phyloP scores from a whole-genome alignment of 805 yeast genomes.

The Lachancea thermotolerans region DNA sequence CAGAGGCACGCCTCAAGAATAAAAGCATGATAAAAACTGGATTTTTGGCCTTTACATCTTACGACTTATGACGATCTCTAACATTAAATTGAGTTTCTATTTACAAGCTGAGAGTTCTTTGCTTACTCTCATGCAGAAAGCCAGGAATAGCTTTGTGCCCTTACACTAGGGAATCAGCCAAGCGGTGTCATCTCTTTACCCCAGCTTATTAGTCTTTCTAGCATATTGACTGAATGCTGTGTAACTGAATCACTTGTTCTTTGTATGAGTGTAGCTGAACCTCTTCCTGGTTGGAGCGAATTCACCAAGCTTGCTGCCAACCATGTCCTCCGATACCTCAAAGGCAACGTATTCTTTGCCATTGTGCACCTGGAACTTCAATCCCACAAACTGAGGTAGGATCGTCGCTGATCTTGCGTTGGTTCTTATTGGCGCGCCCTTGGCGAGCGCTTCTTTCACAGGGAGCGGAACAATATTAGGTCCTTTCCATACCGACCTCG shows the following conservation, averaged over 20 bases:
- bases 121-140: no score
- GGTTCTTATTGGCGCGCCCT: slow-evolving; percentile 86
- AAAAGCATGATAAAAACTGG: background rate
- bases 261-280: slow-evolving; percentile 73
- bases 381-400: slow-evolving; percentile 91
- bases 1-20: background rate
- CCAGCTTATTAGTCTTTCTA: no score
- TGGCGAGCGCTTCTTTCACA: slow-evolving; percentile 73
- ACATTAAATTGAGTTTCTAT: no score
- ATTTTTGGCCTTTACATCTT: background rate
- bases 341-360: slow-evolving; percentile 90
- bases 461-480: slow-evolving; percentile 95
- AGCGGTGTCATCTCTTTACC: no score
- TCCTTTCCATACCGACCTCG: slow-evolving; percentile 63
- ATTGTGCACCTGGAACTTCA: slow-evolving; percentile 90
- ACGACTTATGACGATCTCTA: no score
- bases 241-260: slow-evolving; percentile 39
- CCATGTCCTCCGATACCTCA: slow-evolving; percentile 90
- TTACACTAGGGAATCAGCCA: no score
- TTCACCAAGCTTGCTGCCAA: slow-evolving; percentile 91
- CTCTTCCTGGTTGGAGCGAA: slow-evolving; percentile 91
- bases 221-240: background rate
- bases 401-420: slow-evolving; percentile 93
- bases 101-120: no score
- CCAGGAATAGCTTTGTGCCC: no score